Evolutionary conservation across 2,329 filamentous ascomycete genomes (phyloP).

Genomic region (Colletotrichum cereale): DNA sequence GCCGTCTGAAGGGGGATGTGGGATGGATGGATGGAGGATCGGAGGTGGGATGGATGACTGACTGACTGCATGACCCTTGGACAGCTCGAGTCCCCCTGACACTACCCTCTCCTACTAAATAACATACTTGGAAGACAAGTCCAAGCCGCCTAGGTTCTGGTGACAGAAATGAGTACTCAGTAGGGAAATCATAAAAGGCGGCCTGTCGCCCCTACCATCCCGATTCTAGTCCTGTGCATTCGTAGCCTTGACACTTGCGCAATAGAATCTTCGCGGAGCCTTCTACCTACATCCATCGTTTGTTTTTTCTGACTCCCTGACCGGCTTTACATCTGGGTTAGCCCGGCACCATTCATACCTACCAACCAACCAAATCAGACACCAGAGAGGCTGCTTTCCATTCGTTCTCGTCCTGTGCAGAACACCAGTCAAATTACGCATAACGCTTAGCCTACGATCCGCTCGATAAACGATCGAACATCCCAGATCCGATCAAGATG

Average conservation of each 20-base stretch:
- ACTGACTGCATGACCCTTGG: conserved; percentile 30
- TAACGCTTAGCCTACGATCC: neutral
- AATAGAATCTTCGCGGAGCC: conserved; percentile 29
- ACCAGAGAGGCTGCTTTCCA: neutral
- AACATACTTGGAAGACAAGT: conserved; percentile 12
- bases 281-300: conserved; percentile 25
- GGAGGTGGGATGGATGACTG: conserved; percentile 21
- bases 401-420: neutral
- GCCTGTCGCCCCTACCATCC: conserved; percentile 17
- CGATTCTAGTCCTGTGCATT: conserved; percentile 1
- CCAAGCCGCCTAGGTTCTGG: conserved; percentile 12
- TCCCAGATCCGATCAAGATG: conserved; percentile 53
- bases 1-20: conserved; percentile 22
- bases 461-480: neutral
- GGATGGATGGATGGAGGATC: conserved; percentile 15
- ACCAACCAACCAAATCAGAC: neutral
- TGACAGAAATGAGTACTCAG: neutral
- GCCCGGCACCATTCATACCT: neutral
- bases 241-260: conserved; percentile 25
- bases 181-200: conserved; percentile 36
- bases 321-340: conserved; percentile 5
- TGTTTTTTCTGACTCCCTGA: neutral
- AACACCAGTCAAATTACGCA: neutral
- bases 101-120: conserved; percentile 1
- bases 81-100: conserved; percentile 20